Conservation (phyloP, 2,329 filamentous ascomycete genomes). For the Fusarium sacchari region DNA sequence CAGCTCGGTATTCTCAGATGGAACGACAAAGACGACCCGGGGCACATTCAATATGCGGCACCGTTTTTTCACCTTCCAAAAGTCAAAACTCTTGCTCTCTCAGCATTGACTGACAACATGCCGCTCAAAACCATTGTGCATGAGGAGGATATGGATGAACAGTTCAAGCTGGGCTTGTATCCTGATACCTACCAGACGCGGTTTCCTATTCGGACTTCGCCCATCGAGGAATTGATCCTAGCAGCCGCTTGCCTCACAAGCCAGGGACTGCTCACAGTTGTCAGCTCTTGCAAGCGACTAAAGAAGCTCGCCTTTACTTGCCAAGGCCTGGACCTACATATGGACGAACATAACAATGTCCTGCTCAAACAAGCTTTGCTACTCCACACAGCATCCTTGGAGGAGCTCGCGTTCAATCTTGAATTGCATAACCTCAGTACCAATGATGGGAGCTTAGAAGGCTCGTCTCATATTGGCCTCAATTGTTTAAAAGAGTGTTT, state of each 20-base stretch:
- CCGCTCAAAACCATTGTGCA: fast-evolving
- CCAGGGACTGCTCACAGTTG: not conserved
- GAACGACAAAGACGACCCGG: fast-evolving
- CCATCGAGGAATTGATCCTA: not conserved
- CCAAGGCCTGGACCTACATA: too few species aligned
- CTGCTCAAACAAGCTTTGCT: not conserved
- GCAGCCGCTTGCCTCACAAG: fast-evolving
- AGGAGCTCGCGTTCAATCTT: not conserved
- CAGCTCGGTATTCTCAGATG: not conserved
- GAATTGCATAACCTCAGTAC: not conserved
- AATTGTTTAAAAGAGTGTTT: not conserved
- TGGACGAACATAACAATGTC: too few species aligned
- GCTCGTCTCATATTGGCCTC: not conserved
- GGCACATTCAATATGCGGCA: not conserved
- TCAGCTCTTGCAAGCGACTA: not conserved
- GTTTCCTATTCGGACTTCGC: not conserved
- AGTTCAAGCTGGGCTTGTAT: fast-evolving
- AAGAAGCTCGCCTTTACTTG: not conserved
- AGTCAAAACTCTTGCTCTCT: not conserved
- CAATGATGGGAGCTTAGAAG: too few species aligned
- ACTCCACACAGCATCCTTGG: not conserved
- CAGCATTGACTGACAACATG: fast-evolving
- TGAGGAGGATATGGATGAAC: not conserved
- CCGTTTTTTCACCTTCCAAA: not conserved
- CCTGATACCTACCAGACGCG: not conserved